Conservation (phyloP, 2,329 filamentous ascomycete species). For the Nothomitra cinnamomea region DNA sequence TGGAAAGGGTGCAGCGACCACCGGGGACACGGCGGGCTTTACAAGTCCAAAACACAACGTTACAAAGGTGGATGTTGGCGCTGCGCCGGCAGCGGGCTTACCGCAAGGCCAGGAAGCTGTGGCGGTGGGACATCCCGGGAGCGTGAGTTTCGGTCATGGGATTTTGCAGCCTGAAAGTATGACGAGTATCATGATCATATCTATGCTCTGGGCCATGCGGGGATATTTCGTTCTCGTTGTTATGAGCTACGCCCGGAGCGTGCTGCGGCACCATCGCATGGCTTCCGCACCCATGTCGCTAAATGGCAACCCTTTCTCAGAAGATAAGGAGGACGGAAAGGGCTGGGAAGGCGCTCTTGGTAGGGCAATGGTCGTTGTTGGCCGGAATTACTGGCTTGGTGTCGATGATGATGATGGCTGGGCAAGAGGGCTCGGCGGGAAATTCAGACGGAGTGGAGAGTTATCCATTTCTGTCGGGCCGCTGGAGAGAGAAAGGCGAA, state of each 20-base stretch:
- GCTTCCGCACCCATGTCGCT: slow-evolving; percentile 24
- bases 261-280: slow-evolving; percentile 46
- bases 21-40: slow-evolving; percentile 47
- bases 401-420: slow-evolving; percentile 45
- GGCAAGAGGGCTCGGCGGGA: slow-evolving; percentile 44
- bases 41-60: slow-evolving; percentile 45
- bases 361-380: slow-evolving; percentile 58
- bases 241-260: slow-evolving; percentile 64
- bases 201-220: slow-evolving; percentile 54
- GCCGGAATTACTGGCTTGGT: slow-evolving; percentile 67
- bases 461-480: slow-evolving; percentile 25
- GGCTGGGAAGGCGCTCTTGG: slow-evolving; percentile 68
- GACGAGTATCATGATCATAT: slow-evolving; percentile 64
- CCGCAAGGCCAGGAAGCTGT: slow-evolving; percentile 34
- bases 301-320: slow-evolving; percentile 45
- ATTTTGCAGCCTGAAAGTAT: slow-evolving; percentile 49
- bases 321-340: slow-evolving; percentile 52
- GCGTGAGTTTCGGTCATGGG: slow-evolving; percentile 37
- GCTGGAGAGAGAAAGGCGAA: slow-evolving; percentile 39
- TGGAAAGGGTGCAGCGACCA: slow-evolving; percentile 31
- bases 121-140: slow-evolving; percentile 15
- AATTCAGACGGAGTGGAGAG: slow-evolving; percentile 34
- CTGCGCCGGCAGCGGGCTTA: slow-evolving; percentile 27
- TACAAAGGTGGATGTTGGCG: slow-evolving; percentile 36
- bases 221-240: slow-evolving; percentile 74